Percentiles rank a stretch among this genome's conserved stretches.
Evolutionary conservation across 306 rosid genomes (phyloP).

Genomic region (Vigna mungo): DNA sequence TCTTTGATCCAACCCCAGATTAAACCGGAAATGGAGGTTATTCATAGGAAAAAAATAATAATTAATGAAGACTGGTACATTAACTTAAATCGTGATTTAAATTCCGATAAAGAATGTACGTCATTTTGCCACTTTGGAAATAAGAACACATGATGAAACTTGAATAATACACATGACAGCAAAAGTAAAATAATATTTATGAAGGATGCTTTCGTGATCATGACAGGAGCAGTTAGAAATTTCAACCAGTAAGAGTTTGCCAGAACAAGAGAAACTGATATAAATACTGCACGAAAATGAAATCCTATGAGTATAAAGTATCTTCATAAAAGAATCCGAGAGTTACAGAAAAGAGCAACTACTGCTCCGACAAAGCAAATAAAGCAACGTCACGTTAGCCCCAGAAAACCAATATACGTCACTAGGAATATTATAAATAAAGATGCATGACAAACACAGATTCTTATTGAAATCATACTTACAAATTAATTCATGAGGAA

Average conservation of each 20-base stretch:
- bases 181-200: not conserved
- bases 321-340: not conserved
- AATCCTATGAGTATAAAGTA: not conserved
- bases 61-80: not conserved
- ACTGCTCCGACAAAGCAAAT: constrained; percentile 2
- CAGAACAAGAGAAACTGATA: not conserved
- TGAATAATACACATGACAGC: constrained; percentile 20
- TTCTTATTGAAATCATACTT: constrained; percentile 52
- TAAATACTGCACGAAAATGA: not conserved
- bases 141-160: constrained; percentile 17
- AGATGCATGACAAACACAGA: not conserved
- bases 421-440: not conserved
- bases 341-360: constrained; percentile 32
- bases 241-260: not conserved
- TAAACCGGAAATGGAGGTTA: constrained; percentile 15
- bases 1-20: constrained; percentile 22
- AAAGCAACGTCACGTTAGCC: not conserved
- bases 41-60: not conserved
- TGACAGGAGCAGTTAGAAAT: not conserved
- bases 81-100: not conserved
- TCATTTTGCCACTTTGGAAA: constrained; percentile 24
- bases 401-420: not conserved
- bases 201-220: not conserved
- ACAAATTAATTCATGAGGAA: constrained; percentile 87
- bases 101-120: not conserved